These are phyloP conservation scores for Coemansia sp. DNA, from an alignment of 192 early-diverging fungal genomes.

Conservation along the genomic window DNA sequence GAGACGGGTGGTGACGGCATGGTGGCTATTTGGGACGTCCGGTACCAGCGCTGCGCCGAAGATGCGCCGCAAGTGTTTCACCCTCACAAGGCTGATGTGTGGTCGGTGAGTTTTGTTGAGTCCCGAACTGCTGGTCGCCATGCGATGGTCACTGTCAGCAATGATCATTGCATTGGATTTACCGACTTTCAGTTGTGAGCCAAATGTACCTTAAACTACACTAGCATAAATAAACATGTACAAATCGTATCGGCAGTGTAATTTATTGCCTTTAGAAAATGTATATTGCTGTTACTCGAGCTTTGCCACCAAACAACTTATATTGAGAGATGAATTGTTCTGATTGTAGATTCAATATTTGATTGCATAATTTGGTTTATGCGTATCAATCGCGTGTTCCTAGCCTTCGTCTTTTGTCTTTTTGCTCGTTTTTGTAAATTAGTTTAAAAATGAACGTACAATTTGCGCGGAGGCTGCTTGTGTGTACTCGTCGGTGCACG, in stretches of 20 bases:
- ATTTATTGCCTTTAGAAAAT: too few relatives aligned
- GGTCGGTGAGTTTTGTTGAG: conserved; percentile 30
- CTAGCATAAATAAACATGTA: too few relatives aligned
- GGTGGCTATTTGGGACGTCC: conserved; percentile 39
- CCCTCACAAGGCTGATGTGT: conserved; percentile 16
- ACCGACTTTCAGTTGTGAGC: conserved; percentile 1
- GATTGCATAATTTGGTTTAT: too few relatives aligned
- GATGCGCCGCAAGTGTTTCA: conserved; percentile 17
- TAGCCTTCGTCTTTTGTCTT: too few relatives aligned
- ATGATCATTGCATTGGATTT: conserved; percentile 36
- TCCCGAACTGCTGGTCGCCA: neutral
- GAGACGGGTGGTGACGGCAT: conserved; percentile 5
- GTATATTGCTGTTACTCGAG: too few relatives aligned
- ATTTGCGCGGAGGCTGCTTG: neutral
- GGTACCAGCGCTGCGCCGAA: conserved; percentile 18
- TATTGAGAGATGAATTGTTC: too few relatives aligned
- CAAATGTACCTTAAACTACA: too few relatives aligned
- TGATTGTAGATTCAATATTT: too few relatives aligned
- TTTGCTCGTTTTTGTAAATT: too few relatives aligned
- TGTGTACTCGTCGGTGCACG: neutral
- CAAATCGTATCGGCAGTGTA: too few relatives aligned
- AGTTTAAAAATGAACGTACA: neutral
- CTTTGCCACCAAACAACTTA: too few relatives aligned
- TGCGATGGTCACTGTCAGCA: conserved; percentile 20
- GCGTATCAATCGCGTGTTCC: too few relatives aligned